These are phyloP conservation scores for Diaporthe ilicicola DNA, from an alignment of 2,329 filamentous ascomycete species.

Conservation along the genomic window DNA sequence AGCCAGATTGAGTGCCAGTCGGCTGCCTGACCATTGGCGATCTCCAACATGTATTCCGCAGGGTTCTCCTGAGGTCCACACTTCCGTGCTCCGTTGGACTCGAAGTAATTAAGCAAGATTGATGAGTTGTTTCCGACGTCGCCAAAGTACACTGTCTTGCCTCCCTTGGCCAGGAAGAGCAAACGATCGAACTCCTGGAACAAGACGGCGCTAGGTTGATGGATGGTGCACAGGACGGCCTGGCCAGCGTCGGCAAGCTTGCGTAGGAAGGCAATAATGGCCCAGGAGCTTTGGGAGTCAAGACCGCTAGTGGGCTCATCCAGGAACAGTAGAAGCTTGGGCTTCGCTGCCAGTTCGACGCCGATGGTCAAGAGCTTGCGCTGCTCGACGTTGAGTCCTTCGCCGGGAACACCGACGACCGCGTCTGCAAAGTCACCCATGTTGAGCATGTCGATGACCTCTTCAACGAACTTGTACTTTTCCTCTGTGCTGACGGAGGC, in stretches of 20 bases:
- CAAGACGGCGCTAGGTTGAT: constrained; percentile 62
- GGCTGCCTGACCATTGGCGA: constrained; percentile 50
- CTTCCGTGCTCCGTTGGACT: constrained; percentile 66
- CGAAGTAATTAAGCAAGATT: constrained; percentile 70
- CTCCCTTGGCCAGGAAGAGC: constrained; percentile 70
- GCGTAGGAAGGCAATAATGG: constrained; percentile 68
- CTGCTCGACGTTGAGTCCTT: constrained; percentile 69
- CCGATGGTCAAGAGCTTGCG: constrained; percentile 70
- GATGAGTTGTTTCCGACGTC: constrained; percentile 68
- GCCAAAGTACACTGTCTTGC: constrained; percentile 75
- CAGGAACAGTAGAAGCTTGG: constrained; percentile 67
- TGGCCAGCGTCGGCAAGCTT: constrained; percentile 66
- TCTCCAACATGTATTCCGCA: constrained; percentile 77
- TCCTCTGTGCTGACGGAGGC: constrained; percentile 60
- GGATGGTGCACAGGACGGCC: constrained; percentile 63
- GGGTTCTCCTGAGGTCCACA: constrained; percentile 73
- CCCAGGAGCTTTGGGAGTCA: constrained; percentile 70
- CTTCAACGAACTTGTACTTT: constrained; percentile 69
- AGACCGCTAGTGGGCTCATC: constrained; percentile 70
- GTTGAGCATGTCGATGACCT: constrained; percentile 71
- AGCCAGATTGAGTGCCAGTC: constrained; percentile 78
- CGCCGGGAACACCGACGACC: constrained; percentile 69
- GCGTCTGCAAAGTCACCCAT: constrained; percentile 74
- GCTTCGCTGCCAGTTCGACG: constrained; percentile 65
- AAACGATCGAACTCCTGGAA: constrained; percentile 68